Evolutionary conservation across 169 alveolate species (phyloP), one percentile per base, ranked within the genome.

Genomic region (Perkinsus olseni): DNA sequence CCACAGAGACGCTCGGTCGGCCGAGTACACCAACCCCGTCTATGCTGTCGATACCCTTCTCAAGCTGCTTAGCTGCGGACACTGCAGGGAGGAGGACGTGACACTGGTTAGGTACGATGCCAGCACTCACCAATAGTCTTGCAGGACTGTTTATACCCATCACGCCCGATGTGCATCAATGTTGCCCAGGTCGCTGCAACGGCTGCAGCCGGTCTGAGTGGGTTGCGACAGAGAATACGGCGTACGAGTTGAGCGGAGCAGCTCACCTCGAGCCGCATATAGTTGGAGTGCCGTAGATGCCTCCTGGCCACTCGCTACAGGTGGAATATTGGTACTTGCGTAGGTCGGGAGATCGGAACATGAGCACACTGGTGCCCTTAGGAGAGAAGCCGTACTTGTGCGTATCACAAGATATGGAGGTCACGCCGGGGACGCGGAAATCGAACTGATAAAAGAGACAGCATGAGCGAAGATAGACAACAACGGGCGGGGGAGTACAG

Each of bases 311-410:
- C 34, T 94, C 95, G 24, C 96, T 94, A 20, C 51, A 93, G 20
- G 94, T 45, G 62, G 95, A 96, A 94, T 92, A 97, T 6, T 95
- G 94, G 74, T 90, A 90, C 92, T 93, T 93, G 93, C 98, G 96
- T 74, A 96, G 94, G 92, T 95, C 96, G 34, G 91, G 92, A 0
- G 96, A 95, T 38, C 96, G 94, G 94, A 95, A 97, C 95, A 97
- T 91, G 48, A 96, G 92, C 38, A 96, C 91, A 28, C 98, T 96
- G 91, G 95, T 94, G 74, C 98, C 98, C 95, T 97, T 97, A 31
- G 98, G 98, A 21, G 97, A 97, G 74, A 95, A 96, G 34, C 97
- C 97, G 94, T 96, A 97, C 94, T 97, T 97, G 93, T 97, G 98
- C 48, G 96, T 94, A 94, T 97, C 98, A n/a, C 97, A 95, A 45